Evolutionary conservation across 2,329 filamentous ascomycete species (phyloP), one percentile per base, ranked within the genome.

Genomic region (Elsinoe batatas): DNA sequence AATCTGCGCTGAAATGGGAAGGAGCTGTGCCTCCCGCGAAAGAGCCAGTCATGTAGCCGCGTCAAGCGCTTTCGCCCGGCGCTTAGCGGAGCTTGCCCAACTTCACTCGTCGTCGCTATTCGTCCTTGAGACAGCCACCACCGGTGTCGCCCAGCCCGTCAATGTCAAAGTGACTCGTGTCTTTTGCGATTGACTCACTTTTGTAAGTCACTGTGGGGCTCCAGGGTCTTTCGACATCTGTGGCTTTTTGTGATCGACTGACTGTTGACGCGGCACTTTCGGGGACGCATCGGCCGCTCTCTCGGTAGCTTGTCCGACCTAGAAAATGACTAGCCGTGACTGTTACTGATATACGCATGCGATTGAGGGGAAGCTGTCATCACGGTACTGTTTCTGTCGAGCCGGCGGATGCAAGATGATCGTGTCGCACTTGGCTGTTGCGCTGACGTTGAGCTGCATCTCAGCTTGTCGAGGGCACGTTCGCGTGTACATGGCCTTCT

Each of bases 251-350:
- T 51, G 47, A 51, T 51, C 47, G 47, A 20, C 47, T 20, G 47
- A 51, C 47, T 37, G 47, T 51, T 51, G 47, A 51, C 47, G 47
- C 47, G 47, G 47, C 47, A 51, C 32, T 26, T 36, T 51, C 47
- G 47, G 47, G 30, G 35, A 15, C 18, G 32, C 47, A 51, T 38
- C 32, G 47, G 35, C 35, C 47, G 47, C 37, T 22, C 47, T 38
- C 13, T 51, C 35, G 47, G 47, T 37, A 38, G 26, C 32, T 37
- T n/a, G 47, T 26, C 47, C 47, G 47, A 33, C 22, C 47, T 51
- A 13, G 11, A 12, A n/a, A 37, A 36, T 51, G 47, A 51, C 47
- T 51, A 51, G 47, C 33, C 17, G 11, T 17, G 37, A 35, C 44
- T 11, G 17, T 33, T 49, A 30, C 44, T 49, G 20, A 22, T 26